A percentile compares a stretch with the other conserved stretches of the same genome.
These are phyloP conservation scores for Maudiozyma humilis DNA, from an alignment of 1,139 yeast species.

Conservation along the genomic window DNA sequence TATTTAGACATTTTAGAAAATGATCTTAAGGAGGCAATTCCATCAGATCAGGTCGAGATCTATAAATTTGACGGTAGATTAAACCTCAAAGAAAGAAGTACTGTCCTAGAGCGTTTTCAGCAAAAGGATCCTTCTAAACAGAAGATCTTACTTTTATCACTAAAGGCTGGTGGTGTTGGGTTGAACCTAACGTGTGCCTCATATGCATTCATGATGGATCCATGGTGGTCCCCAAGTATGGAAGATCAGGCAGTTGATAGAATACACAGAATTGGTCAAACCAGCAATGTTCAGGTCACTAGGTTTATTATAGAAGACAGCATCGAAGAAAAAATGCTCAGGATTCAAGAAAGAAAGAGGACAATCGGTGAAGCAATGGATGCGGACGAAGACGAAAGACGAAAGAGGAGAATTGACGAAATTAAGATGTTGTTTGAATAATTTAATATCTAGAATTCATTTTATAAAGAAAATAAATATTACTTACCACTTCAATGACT, in stretches of 20 bases:
- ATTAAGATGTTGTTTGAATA: conserved; percentile 63
- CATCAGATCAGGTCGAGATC: conserved; percentile 14
- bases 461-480: no score
- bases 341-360: conserved; percentile 78
- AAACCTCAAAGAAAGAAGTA: conserved; percentile 56
- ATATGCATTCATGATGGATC: conserved; percentile 87
- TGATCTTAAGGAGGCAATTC: conserved; percentile 37
- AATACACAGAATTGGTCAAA: conserved; percentile 86
- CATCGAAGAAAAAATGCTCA: conserved; percentile 85
- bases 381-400: conserved; percentile 66
- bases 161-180: conserved; percentile 96
- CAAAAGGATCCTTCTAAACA: conserved; percentile 33
- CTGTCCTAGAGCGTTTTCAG: conserved; percentile 50
- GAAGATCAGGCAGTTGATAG: conserved; percentile 95
- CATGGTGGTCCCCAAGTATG: conserved; percentile 96
- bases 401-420: conserved; percentile 71
- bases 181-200: conserved; percentile 81
- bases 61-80: conserved; percentile 79
- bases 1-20: conserved; percentile 67
- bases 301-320: conserved; percentile 76
- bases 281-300: conserved; percentile 59
- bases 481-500: neutral
- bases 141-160: conserved; percentile 58
- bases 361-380: conserved; percentile 82
- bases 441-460: neutral